Evolutionary conservation across 2,329 filamentous ascomycete species (phyloP).

Genomic region (Curvularia verruculosa): DNA sequence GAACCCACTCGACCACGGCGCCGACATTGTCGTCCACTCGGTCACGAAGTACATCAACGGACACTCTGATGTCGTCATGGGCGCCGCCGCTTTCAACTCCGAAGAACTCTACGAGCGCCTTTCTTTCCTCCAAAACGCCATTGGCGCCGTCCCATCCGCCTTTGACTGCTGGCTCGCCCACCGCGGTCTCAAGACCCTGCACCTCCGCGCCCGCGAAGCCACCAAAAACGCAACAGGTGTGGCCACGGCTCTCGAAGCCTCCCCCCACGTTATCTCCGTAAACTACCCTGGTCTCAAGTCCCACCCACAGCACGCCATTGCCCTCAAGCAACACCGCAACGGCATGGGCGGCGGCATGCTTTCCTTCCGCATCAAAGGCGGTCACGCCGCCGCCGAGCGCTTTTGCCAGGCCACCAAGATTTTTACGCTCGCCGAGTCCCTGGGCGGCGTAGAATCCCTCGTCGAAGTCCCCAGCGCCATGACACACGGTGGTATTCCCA

Average conservation of each 20-base stretch:
- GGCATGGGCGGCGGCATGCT: conserved; percentile 98
- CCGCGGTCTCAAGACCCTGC: conserved; percentile 93
- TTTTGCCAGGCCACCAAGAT: conserved; percentile 91
- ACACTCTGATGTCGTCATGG: conserved; percentile 96
- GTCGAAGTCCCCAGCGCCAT: conserved; percentile 93
- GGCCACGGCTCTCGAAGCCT: conserved; percentile 76
- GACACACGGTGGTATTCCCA: conserved; percentile 96
- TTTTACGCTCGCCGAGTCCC: conserved; percentile 90
- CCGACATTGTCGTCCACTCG: conserved; percentile 94
- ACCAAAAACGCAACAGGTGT: conserved; percentile 80
- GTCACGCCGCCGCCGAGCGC: conserved; percentile 80
- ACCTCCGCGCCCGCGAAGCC: conserved; percentile 87
- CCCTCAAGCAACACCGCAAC: conserved; percentile 87
- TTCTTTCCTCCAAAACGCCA: conserved; percentile 93
- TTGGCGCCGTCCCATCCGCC: conserved; percentile 89
- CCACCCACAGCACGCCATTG: conserved; percentile 84
- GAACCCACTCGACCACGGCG: conserved; percentile 92
- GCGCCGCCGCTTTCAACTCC: conserved; percentile 92
- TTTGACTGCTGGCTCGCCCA: conserved; percentile 99
- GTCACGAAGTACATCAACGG: conserved; percentile 99
- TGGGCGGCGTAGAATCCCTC: conserved; percentile 91
- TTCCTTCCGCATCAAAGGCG: conserved; percentile 90
- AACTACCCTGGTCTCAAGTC: conserved; percentile 94
- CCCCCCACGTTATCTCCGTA: conserved; percentile 82
- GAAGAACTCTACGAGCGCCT: conserved; percentile 77